Conservation (phyloP, 1,284 basidiomycete species). For the Trichosporon sp. region DNA sequence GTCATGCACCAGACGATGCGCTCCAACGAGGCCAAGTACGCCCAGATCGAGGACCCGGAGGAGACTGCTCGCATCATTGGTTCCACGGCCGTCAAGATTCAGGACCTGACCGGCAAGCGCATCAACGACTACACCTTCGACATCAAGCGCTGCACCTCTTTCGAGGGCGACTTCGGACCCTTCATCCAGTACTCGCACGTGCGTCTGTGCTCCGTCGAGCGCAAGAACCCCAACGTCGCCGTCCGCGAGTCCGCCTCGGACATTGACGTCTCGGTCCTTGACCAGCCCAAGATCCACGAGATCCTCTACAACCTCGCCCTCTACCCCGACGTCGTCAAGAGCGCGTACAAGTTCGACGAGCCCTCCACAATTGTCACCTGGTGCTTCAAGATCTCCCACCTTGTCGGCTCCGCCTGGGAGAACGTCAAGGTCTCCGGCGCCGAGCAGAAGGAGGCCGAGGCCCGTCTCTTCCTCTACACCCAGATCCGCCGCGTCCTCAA, state of each 20-base stretch:
- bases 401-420: conserved; percentile 56
- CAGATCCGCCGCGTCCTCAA: conserved; percentile 85
- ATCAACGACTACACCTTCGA: conserved; percentile 97
- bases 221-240: conserved; percentile 84
- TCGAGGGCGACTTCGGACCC: conserved; percentile 93
- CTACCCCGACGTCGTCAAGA: conserved; percentile 88
- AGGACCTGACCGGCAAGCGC: conserved; percentile 94
- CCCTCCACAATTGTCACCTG: conserved; percentile 78
- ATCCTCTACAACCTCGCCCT: conserved; percentile 81
- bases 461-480: conserved; percentile 88
- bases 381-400: conserved; percentile 58
- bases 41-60: conserved; percentile 84
- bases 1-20: conserved; percentile 98
- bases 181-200: conserved; percentile 98
- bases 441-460: conserved; percentile 68
- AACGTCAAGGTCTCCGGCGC: conserved; percentile 75
- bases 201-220: conserved; percentile 85
- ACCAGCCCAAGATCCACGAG: conserved; percentile 77
- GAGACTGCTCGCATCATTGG: conserved; percentile 81
- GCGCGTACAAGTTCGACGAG: conserved; percentile 81
- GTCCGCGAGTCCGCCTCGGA: conserved; percentile 68
- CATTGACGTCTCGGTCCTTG: conserved; percentile 72
- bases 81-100: conserved; percentile 96
- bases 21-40: conserved; percentile 92
- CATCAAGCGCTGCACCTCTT: conserved; percentile 92